Evolutionary conservation across 768 basidiomycete species (phyloP).

Genomic region (Rhizopogon vesiculosus): DNA sequence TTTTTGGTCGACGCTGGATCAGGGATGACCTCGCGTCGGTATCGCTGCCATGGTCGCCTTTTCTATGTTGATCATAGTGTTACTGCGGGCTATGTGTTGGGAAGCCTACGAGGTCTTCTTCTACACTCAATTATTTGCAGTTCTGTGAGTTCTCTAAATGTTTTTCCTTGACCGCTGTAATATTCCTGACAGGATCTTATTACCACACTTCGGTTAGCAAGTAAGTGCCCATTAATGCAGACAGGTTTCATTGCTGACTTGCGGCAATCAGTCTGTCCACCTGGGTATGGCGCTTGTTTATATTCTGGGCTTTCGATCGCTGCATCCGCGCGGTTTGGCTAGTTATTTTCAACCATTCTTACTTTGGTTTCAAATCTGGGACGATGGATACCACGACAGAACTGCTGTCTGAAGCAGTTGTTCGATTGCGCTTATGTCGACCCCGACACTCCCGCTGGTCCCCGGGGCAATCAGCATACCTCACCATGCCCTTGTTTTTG

Average conservation of each 20-base stretch:
- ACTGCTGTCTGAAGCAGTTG: conserved; percentile 33
- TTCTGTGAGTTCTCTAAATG: conserved; percentile 25
- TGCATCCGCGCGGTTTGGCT: conserved; percentile 39
- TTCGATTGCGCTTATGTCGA: conserved; percentile 37
- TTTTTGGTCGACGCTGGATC: not conserved
- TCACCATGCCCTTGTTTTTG: conserved; percentile 39
- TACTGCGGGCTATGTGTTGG: conserved; percentile 47
- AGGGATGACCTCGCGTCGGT: conserved; percentile 25
- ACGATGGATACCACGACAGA: conserved; percentile 33
- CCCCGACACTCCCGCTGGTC: conserved; percentile 41
- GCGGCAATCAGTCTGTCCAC: conserved; percentile 14
- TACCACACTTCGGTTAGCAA: conserved; percentile 33
- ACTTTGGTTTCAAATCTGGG: conserved; percentile 23
- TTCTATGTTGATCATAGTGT: conserved; percentile 35
- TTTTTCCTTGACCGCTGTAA: conserved; percentile 2
- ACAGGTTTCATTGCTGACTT: conserved; percentile 5
- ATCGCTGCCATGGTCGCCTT: conserved; percentile 33
- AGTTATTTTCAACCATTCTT: conserved; percentile 34
- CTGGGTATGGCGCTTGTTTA: conserved; percentile 46
- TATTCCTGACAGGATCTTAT: conserved; percentile 30
- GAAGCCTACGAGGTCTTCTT: conserved; percentile 48
- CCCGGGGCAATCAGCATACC: conserved; percentile 46
- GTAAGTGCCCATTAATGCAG: conserved; percentile 22
- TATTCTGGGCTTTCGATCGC: conserved; percentile 53
- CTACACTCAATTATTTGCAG: conserved; percentile 37